A percentile compares a stretch with the other conserved stretches of the same genome.
phyloP scores from a whole-genome alignment of 73 alveolate genomes.

The Diophrys appendiculata region DNA sequence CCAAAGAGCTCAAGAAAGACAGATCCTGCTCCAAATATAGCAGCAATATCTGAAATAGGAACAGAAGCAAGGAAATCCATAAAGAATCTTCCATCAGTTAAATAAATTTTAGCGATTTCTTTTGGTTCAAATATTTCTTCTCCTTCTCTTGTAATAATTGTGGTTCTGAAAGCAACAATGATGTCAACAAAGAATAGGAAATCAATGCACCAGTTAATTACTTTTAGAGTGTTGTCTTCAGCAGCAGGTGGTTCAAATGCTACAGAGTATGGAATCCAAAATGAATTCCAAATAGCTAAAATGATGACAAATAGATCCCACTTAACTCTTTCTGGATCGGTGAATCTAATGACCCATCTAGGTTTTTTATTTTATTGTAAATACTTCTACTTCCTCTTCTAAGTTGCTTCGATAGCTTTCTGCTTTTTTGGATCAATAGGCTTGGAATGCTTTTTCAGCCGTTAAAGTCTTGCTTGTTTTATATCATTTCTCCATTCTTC shows the following conservation, averaged over 20 bases:
- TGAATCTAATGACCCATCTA: neutral
- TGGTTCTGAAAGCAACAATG: conserved; percentile 65
- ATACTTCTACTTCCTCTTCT: neutral
- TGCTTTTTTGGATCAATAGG: neutral
- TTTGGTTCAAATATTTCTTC: conserved; percentile 58
- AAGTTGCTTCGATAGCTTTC: neutral
- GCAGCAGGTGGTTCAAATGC: conserved; percentile 41
- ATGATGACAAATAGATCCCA: conserved; percentile 74
- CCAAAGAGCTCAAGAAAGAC: conserved; percentile 26
- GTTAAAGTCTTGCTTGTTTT: neutral
- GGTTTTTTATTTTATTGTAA: neutral
- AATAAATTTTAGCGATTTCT: conserved; percentile 53
- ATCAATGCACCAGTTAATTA: conserved; percentile 44
- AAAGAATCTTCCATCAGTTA: conserved; percentile 41
- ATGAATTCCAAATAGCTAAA: conserved; percentile 49
- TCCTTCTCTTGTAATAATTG: conserved; percentile 44
- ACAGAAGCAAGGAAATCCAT: conserved; percentile 25
- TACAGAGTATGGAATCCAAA: conserved; percentile 49
- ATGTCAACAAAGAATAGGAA: conserved; percentile 59
- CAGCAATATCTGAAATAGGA: conserved; percentile 9
- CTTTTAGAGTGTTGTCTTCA: conserved; percentile 15
- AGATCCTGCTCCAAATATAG: neutral
- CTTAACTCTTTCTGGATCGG: neutral
- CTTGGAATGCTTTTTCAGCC: neutral
- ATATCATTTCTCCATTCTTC: neutral